phyloP scores from a whole-genome alignment of 2,329 filamentous ascomycete genomes.

The Penicillium sclerotiorum region DNA sequence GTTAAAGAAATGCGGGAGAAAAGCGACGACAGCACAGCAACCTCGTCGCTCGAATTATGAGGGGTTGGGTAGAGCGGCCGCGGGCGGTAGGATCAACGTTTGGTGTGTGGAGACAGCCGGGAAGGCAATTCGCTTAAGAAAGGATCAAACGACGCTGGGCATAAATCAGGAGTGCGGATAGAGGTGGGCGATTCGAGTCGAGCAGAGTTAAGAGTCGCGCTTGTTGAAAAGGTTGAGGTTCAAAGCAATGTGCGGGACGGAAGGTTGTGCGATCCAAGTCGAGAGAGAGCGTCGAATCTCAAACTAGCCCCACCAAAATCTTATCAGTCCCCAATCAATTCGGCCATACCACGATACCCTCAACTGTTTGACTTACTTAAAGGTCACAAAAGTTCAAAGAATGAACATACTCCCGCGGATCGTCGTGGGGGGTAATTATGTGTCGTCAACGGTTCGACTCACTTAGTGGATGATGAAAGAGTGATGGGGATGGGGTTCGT shows the following conservation, averaged over 20 bases:
- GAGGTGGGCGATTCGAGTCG: neutral
- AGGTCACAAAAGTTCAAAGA: no score
- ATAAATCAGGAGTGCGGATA: neutral
- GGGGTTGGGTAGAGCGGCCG: constrained; percentile 4
- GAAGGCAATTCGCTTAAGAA: neutral
- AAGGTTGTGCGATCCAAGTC: constrained; percentile 39
- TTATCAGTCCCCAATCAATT: constrained; percentile 6
- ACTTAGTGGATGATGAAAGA: no score
- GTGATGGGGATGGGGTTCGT: no score
- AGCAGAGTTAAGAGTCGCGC: constrained; percentile 9
- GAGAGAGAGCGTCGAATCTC: constrained; percentile 28
- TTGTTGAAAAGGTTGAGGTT: constrained; percentile 29
- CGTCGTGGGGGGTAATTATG: no score
- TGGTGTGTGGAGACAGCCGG: neutral
- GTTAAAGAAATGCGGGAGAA: constrained; percentile 12
- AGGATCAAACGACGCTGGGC: neutral
- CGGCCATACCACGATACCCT: neutral
- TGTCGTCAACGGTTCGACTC: no score
- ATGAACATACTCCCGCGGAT: no score
- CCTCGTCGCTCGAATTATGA: constrained; percentile 21
- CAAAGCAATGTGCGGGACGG: constrained; percentile 37
- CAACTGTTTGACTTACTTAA: neutral
- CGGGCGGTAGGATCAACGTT: constrained; percentile 8
- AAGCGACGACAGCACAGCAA: constrained; percentile 18
- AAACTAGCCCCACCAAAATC: constrained; percentile 27